phyloP scores from a whole-genome alignment of 2,329 filamentous ascomycete genomes.

The Cephalotrichum gorgonifer region DNA sequence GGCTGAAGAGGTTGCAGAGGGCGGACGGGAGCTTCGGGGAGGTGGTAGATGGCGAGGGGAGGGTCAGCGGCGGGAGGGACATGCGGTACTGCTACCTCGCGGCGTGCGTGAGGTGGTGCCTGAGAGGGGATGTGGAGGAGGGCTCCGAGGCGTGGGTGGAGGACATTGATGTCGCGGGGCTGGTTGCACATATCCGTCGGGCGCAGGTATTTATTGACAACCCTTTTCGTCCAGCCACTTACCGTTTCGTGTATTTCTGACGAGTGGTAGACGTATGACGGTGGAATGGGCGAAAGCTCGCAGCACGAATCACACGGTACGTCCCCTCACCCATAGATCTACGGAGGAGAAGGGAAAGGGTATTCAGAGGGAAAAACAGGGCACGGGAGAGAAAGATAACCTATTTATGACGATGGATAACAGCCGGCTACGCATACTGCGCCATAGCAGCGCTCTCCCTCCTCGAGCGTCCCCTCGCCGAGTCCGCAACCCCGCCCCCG shows the following conservation, averaged over 20 bases:
- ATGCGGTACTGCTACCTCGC: slow-evolving; percentile 84
- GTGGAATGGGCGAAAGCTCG: slow-evolving; percentile 69
- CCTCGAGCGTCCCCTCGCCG: slow-evolving; percentile 49
- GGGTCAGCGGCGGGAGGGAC: slow-evolving; percentile 69
- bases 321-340: slow-evolving; percentile 10
- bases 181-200: slow-evolving; percentile 60
- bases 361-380: too few species aligned
- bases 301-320: slow-evolving; percentile 75
- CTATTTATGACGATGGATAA: too few species aligned
- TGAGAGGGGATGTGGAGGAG: slow-evolving; percentile 50
- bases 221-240: neutral
- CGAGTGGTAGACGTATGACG: slow-evolving; percentile 64
- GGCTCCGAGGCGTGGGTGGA: slow-evolving; percentile 44
- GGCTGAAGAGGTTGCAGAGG: slow-evolving; percentile 69
- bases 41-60: slow-evolving; percentile 47
- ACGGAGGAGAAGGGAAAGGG: too few species aligned
- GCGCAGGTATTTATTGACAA: slow-evolving; percentile 45
- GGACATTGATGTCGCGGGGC: slow-evolving; percentile 64
- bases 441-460: slow-evolving; percentile 69
- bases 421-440: slow-evolving; percentile 89
- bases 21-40: slow-evolving; percentile 88
- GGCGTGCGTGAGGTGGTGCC: slow-evolving; percentile 69
- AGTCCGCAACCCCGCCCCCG: slow-evolving; percentile 4
- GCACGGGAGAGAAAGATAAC: too few species aligned
- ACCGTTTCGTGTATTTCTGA: neutral